Conservation (phyloP, 1,139 yeast species). For the Waltiozyma sp. region DNA sequence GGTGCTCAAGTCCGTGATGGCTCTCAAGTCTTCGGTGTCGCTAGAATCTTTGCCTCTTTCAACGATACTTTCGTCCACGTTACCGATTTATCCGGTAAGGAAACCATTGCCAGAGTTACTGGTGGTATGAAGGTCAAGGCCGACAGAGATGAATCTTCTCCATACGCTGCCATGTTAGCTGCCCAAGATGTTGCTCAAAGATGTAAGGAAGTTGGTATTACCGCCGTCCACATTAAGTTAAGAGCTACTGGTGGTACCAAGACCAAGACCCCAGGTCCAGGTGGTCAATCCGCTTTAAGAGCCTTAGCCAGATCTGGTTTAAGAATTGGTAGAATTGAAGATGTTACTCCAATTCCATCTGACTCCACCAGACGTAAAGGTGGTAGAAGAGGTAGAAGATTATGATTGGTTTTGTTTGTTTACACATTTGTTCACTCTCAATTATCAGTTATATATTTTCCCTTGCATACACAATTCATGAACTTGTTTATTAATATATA, state of each 20-base stretch:
- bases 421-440: background rate
- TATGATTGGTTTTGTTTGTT: constrained; percentile 36
- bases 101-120: constrained; percentile 99
- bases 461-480: background rate
- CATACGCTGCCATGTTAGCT: constrained; percentile 99
- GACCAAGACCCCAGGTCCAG: constrained; percentile 99
- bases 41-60: constrained; percentile 99
- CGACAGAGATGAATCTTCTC: constrained; percentile 99
- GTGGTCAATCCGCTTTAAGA: constrained; percentile 99
- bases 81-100: constrained; percentile 99
- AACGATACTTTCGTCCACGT: constrained; percentile 99
- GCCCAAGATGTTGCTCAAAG: constrained; percentile 99
- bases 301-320: constrained; percentile 99
- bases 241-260: constrained; percentile 99
- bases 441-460: background rate
- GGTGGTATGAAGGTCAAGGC: constrained; percentile 99
- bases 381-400: constrained; percentile 99
- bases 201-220: constrained; percentile 99
- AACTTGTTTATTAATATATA: background rate
- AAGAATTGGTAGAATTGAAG: constrained; percentile 99
- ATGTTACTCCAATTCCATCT: constrained; percentile 99
- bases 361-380: constrained; percentile 99
- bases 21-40: constrained; percentile 99
- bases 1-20: constrained; percentile 89
- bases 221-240: constrained; percentile 98